phyloP scores from a whole-genome alignment of 768 basidiomycete species.

The Lentinula guzmanii region DNA sequence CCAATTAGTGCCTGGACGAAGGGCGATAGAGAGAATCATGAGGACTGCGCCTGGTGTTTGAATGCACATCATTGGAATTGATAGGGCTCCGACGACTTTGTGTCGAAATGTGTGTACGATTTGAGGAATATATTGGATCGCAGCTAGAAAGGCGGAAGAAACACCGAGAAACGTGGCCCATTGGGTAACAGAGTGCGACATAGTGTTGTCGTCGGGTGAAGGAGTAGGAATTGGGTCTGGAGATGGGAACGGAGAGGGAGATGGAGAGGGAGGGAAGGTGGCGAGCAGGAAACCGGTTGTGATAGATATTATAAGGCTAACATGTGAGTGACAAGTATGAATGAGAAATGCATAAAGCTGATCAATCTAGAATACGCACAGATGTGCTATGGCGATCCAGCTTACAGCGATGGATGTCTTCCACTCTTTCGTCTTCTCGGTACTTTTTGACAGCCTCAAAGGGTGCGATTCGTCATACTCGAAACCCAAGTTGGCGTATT shows the following conservation, averaged over 20 bases:
- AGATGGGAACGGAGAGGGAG: conserved; percentile 24
- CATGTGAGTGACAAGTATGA: conserved; percentile 2
- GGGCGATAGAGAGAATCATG: conserved; percentile 81
- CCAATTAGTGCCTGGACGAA: conserved; percentile 81
- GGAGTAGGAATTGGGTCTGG: conserved; percentile 29
- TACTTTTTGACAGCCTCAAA: conserved; percentile 36
- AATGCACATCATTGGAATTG: conserved; percentile 93
- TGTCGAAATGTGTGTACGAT: conserved; percentile 70
- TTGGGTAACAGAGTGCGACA: conserved; percentile 11
- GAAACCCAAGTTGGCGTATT: conserved; percentile 49
- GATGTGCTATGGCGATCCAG: conserved; percentile 63
- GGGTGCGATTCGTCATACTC: conserved; percentile 36
- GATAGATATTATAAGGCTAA: conserved; percentile 48
- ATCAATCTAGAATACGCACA: conserved; percentile 46
- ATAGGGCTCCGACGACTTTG: conserved; percentile 86
- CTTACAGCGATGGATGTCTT: conserved; percentile 68
- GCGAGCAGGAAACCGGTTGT: conserved; percentile 59
- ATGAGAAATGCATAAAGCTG: not conserved
- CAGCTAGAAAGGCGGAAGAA: conserved; percentile 69
- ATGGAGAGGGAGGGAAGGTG: conserved; percentile 32
- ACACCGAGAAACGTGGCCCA: conserved; percentile 92
- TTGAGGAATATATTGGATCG: conserved; percentile 86
- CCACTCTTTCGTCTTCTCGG: conserved; percentile 65
- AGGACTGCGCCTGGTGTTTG: conserved; percentile 85
- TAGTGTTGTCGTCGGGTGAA: conserved; percentile 18